Base-by-base conservation (phyloP, 345 rosid species). In the Jatropha curcas region DNA sequence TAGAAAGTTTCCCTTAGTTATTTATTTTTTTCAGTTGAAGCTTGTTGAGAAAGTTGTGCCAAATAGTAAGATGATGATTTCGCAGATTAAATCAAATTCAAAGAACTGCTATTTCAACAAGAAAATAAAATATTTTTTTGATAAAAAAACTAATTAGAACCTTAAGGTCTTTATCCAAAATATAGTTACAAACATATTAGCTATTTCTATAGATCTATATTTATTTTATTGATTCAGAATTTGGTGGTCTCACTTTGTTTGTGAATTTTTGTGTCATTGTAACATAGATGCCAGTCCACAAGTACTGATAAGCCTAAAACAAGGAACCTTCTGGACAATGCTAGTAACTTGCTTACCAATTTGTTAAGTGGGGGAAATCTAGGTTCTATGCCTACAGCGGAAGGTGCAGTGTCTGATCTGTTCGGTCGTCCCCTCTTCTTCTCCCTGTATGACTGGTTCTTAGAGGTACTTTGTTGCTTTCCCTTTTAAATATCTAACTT, bases 401-500 rank as follows among this genome's bases (percentile, higher is more conserved):
- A 94, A 89, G 97, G 97, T 8, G 91, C 96, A 14, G 98, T 90
- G 68, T 85, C 98, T 48, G 97, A 94, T 89, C 84, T 92, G 81
- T 89, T 94, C 74, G 88, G 79, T 48, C 89, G 89, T 53, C 97
- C 97, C 37, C 90, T 90, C 76, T 94, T 94, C 81, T 90, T 92
- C 71, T 85, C 97, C 0, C 81, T 94, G 16, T 92, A 87, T 34
- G 97, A 94, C 76, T 94, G 98, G 97, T 94, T 92, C 82, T 4
- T 92, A 65, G 89, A 94, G 98, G 98, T 92, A 78, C 46, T 31
- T 30, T 9, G 20, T 65, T 51, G 58, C 46, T 61, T 63, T 22
- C 28, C 46, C 3, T 73, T 67, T 22, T 56, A 63, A 16, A 31
- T 70, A 13, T 75, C 19, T 51, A 37, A 27, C 65, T 17, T 25